phyloP scores from a whole-genome alignment of 2,329 filamentous ascomycete genomes.

The Truncatella angustata region DNA sequence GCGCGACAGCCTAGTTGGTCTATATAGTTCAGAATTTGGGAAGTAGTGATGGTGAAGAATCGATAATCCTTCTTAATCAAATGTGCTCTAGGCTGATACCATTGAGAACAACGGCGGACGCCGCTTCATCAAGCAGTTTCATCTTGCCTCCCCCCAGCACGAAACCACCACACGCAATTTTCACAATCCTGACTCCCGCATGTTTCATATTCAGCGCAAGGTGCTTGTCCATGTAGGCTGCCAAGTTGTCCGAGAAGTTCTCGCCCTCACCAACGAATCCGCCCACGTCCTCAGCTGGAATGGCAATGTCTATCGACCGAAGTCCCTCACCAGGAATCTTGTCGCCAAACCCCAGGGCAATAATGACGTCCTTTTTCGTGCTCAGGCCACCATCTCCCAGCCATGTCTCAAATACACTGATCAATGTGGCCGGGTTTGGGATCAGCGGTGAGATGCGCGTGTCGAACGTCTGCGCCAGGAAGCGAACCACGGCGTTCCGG shows the following conservation, averaged over 20 bases:
- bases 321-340: slow-evolving; percentile 33
- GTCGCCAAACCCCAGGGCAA: slow-evolving; percentile 51
- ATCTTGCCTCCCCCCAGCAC: slow-evolving; percentile 49
- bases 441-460: slow-evolving; percentile 51
- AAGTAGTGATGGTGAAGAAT: neutral
- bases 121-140: slow-evolving; percentile 33
- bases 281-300: slow-evolving; percentile 45
- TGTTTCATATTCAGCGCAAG: slow-evolving; percentile 55
- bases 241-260: slow-evolving; percentile 48
- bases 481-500: slow-evolving; percentile 47
- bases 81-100: no score
- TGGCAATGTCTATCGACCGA: slow-evolving; percentile 49
- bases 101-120: neutral
- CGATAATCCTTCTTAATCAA: no score
- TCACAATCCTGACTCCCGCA: slow-evolving; percentile 49
- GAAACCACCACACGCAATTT: slow-evolving; percentile 56
- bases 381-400: slow-evolving; percentile 32
- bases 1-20: neutral
- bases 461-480: slow-evolving; percentile 54
- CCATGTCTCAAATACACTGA: slow-evolving; percentile 52
- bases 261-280: slow-evolving; percentile 35
- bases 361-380: slow-evolving; percentile 41
- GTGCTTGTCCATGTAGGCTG: slow-evolving; percentile 49
- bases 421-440: slow-evolving; percentile 49
- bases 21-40: slow-evolving; percentile 1